These are phyloP conservation scores for Capronia americana DNA, from an alignment of 2,329 filamentous ascomycete species.

Conservation along the genomic window DNA sequence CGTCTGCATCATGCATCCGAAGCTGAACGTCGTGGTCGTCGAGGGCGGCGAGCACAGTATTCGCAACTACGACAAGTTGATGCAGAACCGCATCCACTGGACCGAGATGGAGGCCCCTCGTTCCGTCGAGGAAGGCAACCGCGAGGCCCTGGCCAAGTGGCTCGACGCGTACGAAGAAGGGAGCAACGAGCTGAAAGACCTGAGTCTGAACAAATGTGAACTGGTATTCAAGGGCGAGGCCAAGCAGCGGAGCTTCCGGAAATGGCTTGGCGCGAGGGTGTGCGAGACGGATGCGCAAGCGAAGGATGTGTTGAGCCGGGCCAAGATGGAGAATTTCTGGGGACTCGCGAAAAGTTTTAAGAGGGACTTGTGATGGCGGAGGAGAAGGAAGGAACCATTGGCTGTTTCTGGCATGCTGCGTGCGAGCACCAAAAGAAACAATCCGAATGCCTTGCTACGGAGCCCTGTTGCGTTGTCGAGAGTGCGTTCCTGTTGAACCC, in stretches of 20 bases:
- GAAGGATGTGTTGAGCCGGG: slow-evolving; percentile 75
- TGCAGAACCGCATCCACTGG: slow-evolving; percentile 95
- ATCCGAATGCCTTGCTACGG: no score
- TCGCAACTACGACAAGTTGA: slow-evolving; percentile 85
- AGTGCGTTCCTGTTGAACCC: no score
- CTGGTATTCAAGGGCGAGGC: slow-evolving; percentile 91
- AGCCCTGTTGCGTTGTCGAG: no score
- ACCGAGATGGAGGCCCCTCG: slow-evolving; percentile 80
- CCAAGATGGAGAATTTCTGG: slow-evolving; percentile 97
- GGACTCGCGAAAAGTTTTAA: slow-evolving; percentile 76
- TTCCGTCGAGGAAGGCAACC: slow-evolving; percentile 61
- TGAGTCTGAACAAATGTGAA: slow-evolving; percentile 79
- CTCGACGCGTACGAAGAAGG: slow-evolving; percentile 75
- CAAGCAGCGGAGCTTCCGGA: slow-evolving; percentile 79
- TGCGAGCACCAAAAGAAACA: no score
- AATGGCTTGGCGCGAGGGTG: slow-evolving; percentile 81
- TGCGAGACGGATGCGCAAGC: slow-evolving; percentile 92
- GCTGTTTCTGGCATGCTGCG: background rate
- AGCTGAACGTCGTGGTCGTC: slow-evolving; percentile 85
- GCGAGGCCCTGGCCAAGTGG: slow-evolving; percentile 71
- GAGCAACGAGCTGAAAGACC: slow-evolving; percentile 75
- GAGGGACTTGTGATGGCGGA: slow-evolving; percentile 31
- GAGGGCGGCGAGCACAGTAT: slow-evolving; percentile 88
- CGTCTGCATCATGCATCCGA: slow-evolving; percentile 89
- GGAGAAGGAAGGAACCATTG: background rate